Evolutionary conservation across 2,329 filamentous ascomycete species (phyloP).

Genomic region (Cadophora sp.): DNA sequence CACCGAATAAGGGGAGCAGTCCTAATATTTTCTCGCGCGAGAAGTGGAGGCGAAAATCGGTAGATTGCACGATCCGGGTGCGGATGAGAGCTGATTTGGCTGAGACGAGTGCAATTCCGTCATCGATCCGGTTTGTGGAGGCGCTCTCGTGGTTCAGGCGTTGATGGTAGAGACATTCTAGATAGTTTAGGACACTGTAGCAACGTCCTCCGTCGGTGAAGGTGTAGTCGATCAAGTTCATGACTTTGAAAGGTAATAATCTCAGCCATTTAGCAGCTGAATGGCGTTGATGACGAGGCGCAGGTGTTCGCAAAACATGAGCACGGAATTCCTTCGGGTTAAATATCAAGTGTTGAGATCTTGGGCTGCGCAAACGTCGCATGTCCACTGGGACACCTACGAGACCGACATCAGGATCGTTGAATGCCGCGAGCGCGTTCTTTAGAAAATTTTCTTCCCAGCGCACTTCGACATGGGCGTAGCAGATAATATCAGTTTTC

Average conservation of each 20-base stretch:
- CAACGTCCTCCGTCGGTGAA: not conserved
- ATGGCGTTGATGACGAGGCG: not conserved
- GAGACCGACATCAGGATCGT: slow-evolving; percentile 11
- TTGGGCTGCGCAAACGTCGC: not conserved
- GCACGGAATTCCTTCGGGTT: not conserved
- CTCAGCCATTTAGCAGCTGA: not conserved
- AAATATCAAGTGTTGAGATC: not conserved
- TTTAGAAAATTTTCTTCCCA: not conserved
- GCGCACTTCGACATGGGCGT: slow-evolving; percentile 5
- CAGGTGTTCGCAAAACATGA: not conserved
- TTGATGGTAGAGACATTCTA: not conserved
- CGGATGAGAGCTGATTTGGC: slow-evolving; percentile 50
- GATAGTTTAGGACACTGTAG: slow-evolving; percentile 11
- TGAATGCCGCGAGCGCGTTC: slow-evolving; percentile 8
- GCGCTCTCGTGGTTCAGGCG: not conserved
- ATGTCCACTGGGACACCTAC: slow-evolving; percentile 4
- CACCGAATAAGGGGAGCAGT: not conserved
- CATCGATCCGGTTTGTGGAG: slow-evolving; percentile 49
- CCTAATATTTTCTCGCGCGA: slow-evolving; percentile 3
- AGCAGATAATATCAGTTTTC: slow-evolving; percentile 13
- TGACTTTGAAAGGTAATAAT: not conserved
- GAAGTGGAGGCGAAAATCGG: slow-evolving; percentile 15
- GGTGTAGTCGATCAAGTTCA: not conserved
- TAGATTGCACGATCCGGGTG: slow-evolving; percentile 15
- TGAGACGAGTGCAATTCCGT: slow-evolving; percentile 58